A percentile compares a stretch with the other conserved stretches of the same genome.
Evolutionary conservation across 257 asterid genomes (phyloP).

Genomic region (Solanum bulbocastanum): DNA sequence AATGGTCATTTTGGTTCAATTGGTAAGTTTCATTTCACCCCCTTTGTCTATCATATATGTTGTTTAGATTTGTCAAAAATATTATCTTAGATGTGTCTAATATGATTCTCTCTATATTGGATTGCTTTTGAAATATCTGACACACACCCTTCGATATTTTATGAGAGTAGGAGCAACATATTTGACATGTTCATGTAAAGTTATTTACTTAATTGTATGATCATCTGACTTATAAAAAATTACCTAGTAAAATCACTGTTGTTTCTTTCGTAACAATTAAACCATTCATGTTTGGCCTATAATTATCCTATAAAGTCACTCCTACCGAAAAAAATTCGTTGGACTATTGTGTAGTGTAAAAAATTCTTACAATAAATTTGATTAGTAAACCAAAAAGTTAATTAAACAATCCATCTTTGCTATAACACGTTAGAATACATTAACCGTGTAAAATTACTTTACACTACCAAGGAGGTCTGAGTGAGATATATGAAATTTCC

Average conservation of each 20-base stretch:
- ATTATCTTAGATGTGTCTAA: too few species aligned
- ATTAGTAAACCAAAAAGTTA: too few species aligned
- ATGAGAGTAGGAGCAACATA: not conserved
- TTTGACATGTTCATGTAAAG: not conserved
- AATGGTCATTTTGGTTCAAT: conserved; percentile 30
- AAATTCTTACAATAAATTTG: not conserved
- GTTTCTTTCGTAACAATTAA: not conserved
- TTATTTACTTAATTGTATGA: too few species aligned
- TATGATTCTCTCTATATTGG: not conserved
- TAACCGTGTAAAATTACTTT: not conserved
- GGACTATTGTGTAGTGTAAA: not conserved
- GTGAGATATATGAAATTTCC: not conserved
- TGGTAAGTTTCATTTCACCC: conserved; percentile 1
- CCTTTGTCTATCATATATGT: not conserved
- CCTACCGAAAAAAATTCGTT: not conserved
- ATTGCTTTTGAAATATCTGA: too few species aligned
- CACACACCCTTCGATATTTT: too few species aligned
- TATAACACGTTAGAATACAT: too few species aligned
- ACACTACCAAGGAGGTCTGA: too few species aligned
- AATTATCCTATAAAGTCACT: too few species aligned
- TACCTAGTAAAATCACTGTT: not conserved
- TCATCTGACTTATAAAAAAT: not conserved
- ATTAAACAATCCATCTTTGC: not conserved
- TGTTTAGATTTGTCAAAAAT: too few species aligned
- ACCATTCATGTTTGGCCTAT: not conserved